phyloP scores from a whole-genome alignment of 1,139 yeast genomes.

The Candida tetrigidarum region DNA sequence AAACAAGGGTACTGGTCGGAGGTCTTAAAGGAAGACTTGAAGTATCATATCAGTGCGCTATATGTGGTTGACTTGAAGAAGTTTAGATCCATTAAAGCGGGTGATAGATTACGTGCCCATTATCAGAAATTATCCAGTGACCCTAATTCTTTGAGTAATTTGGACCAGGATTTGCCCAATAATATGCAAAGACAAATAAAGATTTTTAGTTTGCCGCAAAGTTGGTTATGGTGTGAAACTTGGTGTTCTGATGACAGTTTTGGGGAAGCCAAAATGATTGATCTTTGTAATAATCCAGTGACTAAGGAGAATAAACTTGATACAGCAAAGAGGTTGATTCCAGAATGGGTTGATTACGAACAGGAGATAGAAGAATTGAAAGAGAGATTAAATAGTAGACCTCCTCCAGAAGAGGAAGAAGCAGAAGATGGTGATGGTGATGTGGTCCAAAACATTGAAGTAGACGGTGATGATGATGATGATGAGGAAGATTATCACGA shows the following conservation, averaged over 20 bases:
- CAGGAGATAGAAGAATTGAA: slow-evolving; percentile 37
- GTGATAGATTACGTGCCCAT: slow-evolving; percentile 81
- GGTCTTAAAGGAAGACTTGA: slow-evolving; percentile 57
- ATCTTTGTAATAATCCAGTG: slow-evolving; percentile 80
- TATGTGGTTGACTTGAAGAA: slow-evolving; percentile 76
- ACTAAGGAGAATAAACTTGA: slow-evolving; percentile 79
- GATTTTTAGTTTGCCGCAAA: slow-evolving; percentile 75
- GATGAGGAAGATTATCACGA: slow-evolving; percentile 13
- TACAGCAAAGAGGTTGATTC: slow-evolving; percentile 72
- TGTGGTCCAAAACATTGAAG: neutral
- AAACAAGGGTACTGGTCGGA: slow-evolving; percentile 88
- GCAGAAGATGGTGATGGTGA: slow-evolving; percentile 5
- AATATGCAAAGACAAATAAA: slow-evolving; percentile 72
- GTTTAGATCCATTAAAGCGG: slow-evolving; percentile 71
- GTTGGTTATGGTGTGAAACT: slow-evolving; percentile 94
- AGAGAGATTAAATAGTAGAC: slow-evolving; percentile 1
- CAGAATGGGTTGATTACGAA: slow-evolving; percentile 78
- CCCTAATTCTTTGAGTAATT: slow-evolving; percentile 74
- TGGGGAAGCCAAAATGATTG: slow-evolving; percentile 72
- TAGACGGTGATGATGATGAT: slow-evolving; percentile 8
- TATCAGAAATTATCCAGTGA: slow-evolving; percentile 84
- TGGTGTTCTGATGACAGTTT: slow-evolving; percentile 80
- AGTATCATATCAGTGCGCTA: slow-evolving; percentile 85
- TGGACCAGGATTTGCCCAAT: slow-evolving; percentile 93
- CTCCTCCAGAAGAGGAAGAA: slow-evolving; percentile 3